Percentiles rank a stretch among this genome's conserved stretches.
Evolutionary conservation across 2,329 filamentous ascomycete genomes (phyloP).

Genomic region (Talaromyces sp.): DNA sequence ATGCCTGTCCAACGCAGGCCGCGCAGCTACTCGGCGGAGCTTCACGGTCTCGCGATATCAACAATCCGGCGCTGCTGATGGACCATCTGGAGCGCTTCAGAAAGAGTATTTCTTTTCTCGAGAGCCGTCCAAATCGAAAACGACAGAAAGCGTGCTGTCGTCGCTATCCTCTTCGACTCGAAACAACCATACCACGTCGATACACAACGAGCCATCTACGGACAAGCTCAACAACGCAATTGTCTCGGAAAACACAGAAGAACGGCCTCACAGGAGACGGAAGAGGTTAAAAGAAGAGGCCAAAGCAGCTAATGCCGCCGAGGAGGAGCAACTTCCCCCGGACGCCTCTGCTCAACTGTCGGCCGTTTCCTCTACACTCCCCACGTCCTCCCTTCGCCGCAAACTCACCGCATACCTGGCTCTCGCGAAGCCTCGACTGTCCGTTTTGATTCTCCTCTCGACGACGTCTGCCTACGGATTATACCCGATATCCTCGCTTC

Average conservation of each 20-base stretch:
- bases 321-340: slow-evolving; percentile 42
- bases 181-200: slow-evolving; percentile 13
- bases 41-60: slow-evolving; percentile 28
- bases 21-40: slow-evolving; percentile 20
- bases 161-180: slow-evolving; percentile 15
- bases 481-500: slow-evolving; percentile 84
- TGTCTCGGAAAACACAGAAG: slow-evolving; percentile 20
- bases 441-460: slow-evolving; percentile 83
- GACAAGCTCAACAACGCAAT: slow-evolving; percentile 14
- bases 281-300: slow-evolving; percentile 37
- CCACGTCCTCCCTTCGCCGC: slow-evolving; percentile 57
- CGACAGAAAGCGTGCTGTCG: slow-evolving; percentile 20
- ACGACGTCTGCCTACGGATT: slow-evolving; percentile 88
- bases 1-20: slow-evolving; percentile 25
- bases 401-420: slow-evolving; percentile 77
- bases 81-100: slow-evolving; percentile 23
- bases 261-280: slow-evolving; percentile 40
- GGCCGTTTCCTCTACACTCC: slow-evolving; percentile 52
- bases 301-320: slow-evolving; percentile 11
- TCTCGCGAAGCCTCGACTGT: slow-evolving; percentile 91
- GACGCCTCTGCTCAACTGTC: slow-evolving; percentile 61
- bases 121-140: slow-evolving; percentile 18
- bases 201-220: neutral
- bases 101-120: slow-evolving; percentile 39
- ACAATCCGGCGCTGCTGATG: slow-evolving; percentile 24